Evolutionary conservation across 1,284 basidiomycete species (phyloP).

Genomic region (Ceratobasidium sp.): DNA sequence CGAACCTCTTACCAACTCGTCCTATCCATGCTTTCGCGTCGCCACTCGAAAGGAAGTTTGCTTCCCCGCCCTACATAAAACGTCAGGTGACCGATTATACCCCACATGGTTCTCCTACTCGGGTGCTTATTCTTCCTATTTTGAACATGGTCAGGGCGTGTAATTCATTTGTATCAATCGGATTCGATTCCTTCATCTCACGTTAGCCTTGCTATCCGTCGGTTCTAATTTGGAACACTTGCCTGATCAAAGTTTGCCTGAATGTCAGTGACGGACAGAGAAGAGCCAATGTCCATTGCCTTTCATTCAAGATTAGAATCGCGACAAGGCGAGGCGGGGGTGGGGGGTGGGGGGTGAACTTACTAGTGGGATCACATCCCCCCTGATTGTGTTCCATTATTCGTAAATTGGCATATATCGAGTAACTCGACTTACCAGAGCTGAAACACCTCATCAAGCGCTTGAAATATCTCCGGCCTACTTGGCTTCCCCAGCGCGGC

Average conservation of each 20-base stretch:
- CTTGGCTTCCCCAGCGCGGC: conserved; percentile 10
- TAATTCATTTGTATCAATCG: too few species aligned
- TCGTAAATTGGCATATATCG: too few species aligned
- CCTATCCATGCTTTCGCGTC: background rate
- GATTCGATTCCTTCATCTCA: background rate
- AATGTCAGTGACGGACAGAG: conserved; percentile 12
- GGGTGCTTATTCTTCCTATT: too few species aligned
- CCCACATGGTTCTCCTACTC: too few species aligned
- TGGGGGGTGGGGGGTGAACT: too few species aligned
- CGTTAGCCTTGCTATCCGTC: too few species aligned
- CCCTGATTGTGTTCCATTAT: conserved; percentile 18
- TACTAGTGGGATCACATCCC: conserved; percentile 32
- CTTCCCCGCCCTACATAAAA: background rate
- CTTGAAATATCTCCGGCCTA: conserved; percentile 2
- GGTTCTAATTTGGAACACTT: too few species aligned
- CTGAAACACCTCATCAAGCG: conserved; percentile 4
- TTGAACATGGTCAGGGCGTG: too few species aligned
- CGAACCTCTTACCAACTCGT: background rate
- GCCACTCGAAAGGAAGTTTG: background rate
- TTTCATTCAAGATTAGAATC: background rate
- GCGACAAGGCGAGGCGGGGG: too few species aligned
- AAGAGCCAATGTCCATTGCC: conserved; percentile 32
- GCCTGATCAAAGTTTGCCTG: background rate
- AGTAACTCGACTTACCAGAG: conserved; percentile 9
- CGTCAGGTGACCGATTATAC: background rate